These are phyloP conservation scores for Penicillium paradoxum DNA, from an alignment of 495 filamentous ascomycete species.

Conservation along the genomic window DNA sequence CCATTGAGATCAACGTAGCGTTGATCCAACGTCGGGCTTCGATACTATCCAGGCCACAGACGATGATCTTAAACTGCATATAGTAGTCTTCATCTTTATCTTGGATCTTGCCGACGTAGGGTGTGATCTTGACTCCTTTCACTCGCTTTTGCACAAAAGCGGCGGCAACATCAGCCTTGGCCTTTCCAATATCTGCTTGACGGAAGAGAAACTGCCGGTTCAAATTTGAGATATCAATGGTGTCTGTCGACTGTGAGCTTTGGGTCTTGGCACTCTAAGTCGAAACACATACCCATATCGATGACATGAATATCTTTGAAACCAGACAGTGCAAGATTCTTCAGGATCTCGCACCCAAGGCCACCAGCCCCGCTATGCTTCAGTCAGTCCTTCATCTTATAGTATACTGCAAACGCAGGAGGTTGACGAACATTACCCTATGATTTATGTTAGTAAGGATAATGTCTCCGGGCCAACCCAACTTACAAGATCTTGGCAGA, in stretches of 20 bases:
- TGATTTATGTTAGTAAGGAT: slow-evolving; percentile 17
- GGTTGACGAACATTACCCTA: slow-evolving; percentile 35
- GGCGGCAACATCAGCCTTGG: slow-evolving; percentile 91
- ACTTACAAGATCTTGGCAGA: slow-evolving; percentile 67
- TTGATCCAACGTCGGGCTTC: slow-evolving; percentile 99
- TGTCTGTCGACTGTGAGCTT: slow-evolving; percentile 52
- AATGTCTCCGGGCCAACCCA: background rate
- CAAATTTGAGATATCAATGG: slow-evolving; percentile 96
- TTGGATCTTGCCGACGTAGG: slow-evolving; percentile 91
- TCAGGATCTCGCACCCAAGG: slow-evolving; percentile 93
- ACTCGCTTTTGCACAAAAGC: slow-evolving; percentile 84
- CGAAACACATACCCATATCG: slow-evolving; percentile 72
- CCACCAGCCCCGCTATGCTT: slow-evolving; percentile 78
- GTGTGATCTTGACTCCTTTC: slow-evolving; percentile 85
- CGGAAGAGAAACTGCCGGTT: slow-evolving; percentile 98
- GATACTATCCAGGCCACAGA: slow-evolving; percentile 97
- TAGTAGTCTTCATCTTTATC: slow-evolving; percentile 98
- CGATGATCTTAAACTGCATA: slow-evolving; percentile 89
- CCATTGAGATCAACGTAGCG: slow-evolving; percentile 83
- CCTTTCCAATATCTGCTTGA: slow-evolving; percentile 83
- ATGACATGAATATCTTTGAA: slow-evolving; percentile 98
- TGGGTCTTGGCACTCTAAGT: background rate
- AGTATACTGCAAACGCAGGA: background rate
- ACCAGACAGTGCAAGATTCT: slow-evolving; percentile 91
- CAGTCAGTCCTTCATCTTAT: slow-evolving; percentile 6